A percentile compares a stretch with the other conserved stretches of the same genome.
phyloP scores from a whole-genome alignment of 2,329 filamentous ascomycete species.

The Pseudocercospora vitis region DNA sequence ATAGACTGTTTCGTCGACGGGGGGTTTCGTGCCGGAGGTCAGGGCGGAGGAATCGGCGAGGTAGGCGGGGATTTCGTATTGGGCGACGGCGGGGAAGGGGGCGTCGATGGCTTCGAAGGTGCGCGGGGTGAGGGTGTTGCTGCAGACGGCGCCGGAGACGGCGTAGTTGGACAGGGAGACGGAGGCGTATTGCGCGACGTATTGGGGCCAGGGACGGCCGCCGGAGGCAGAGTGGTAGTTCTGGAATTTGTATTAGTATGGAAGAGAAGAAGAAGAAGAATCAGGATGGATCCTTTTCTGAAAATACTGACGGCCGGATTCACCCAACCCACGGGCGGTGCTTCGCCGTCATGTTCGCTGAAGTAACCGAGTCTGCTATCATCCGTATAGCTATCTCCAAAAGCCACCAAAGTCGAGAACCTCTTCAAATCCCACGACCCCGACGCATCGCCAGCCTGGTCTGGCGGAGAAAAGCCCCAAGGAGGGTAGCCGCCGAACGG shows the following conservation, averaged over 20 bases:
- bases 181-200: constrained; percentile 60
- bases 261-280: no score
- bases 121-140: constrained; percentile 64
- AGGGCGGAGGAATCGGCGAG: constrained; percentile 43
- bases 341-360: constrained; percentile 54
- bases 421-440: constrained; percentile 43
- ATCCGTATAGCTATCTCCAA: constrained; percentile 72
- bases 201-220: constrained; percentile 68
- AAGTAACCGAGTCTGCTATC: constrained; percentile 68
- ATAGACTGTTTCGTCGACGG: constrained; percentile 67
- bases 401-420: constrained; percentile 65
- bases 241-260: constrained; percentile 10
- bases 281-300: no score
- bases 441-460: background rate
- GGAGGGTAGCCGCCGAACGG: background rate
- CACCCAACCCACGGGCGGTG: constrained; percentile 63
- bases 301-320: constrained; percentile 48
- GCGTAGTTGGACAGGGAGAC: constrained; percentile 57
- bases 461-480: background rate
- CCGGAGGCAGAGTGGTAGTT: constrained; percentile 58
- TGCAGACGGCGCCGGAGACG: constrained; percentile 70
- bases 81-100: constrained; percentile 56
- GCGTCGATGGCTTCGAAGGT: constrained; percentile 52
- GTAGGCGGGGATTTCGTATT: constrained; percentile 51
- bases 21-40: constrained; percentile 41